Percentiles rank a stretch among this genome's conserved stretches.
phyloP scores from a whole-genome alignment of 2,329 filamentous ascomycete genomes.

The Nemania sp. region DNA sequence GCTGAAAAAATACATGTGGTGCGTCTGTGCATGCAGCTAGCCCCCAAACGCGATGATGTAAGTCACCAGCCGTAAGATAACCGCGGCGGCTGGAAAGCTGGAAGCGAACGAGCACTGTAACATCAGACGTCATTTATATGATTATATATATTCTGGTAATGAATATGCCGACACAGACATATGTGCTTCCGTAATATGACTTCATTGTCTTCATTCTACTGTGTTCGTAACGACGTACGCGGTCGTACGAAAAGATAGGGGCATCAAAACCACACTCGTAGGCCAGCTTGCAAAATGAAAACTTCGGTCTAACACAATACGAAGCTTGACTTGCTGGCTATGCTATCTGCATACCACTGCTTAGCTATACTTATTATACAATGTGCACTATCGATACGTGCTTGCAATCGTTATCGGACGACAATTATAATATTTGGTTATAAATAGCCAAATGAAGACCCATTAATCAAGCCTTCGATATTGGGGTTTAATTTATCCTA shows the following conservation, averaged over 20 bases:
- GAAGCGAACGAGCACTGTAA: neutral
- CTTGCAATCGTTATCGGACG: too few relatives aligned
- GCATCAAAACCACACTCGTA: too few relatives aligned
- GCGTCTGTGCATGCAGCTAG: constrained; percentile 2
- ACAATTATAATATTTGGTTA: neutral
- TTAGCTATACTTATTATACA: too few relatives aligned
- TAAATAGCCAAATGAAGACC: neutral
- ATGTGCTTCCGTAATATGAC: neutral
- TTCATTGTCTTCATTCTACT: neutral
- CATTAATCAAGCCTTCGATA: neutral
- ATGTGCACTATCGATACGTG: too few relatives aligned
- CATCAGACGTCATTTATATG: neutral
- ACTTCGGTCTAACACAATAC: too few relatives aligned
- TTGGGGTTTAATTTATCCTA: neutral
- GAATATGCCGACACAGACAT: too few relatives aligned
- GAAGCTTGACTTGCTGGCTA: too few relatives aligned
- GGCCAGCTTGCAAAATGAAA: too few relatives aligned
- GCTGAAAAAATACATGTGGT: neutral
- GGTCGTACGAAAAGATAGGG: too few relatives aligned
- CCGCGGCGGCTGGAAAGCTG: neutral
- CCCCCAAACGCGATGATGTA: neutral
- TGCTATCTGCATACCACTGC: too few relatives aligned
- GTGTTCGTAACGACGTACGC: too few relatives aligned
- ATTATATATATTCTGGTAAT: neutral
- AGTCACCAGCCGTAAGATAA: neutral